Percentiles rank a stretch among this genome's conserved stretches.
Evolutionary conservation across 2,329 filamentous ascomycete species (phyloP).

Genomic region (Aspergillus udagawae): DNA sequence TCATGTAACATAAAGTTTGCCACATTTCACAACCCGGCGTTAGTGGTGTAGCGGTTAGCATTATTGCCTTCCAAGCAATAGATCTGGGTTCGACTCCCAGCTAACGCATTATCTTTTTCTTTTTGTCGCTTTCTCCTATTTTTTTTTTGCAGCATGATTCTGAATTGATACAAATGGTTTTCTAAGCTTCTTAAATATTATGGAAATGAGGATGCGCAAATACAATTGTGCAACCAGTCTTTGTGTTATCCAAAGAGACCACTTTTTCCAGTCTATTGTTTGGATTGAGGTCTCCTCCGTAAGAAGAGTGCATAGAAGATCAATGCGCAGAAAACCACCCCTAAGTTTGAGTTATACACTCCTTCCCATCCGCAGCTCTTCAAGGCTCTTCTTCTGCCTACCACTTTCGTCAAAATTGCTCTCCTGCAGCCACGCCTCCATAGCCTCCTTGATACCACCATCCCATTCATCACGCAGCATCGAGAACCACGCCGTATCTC

Average conservation of each 20-base stretch:
- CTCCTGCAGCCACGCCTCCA: slow-evolving; percentile 53
- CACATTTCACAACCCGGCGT: neutral
- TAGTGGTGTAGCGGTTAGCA: neutral
- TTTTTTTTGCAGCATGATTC: neutral
- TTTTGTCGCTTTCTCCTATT: neutral
- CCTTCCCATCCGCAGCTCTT: slow-evolving; percentile 23
- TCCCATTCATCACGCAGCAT: slow-evolving; percentile 59
- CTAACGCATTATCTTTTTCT: neutral
- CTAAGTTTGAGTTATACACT: neutral
- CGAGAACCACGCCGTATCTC: slow-evolving; percentile 60
- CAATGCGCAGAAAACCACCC: no score
- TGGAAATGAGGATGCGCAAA: no score
- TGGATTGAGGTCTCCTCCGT: no score
- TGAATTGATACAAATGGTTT: no score
- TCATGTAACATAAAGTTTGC: neutral
- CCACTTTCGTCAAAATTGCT: slow-evolving; percentile 56
- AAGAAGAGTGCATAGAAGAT: no score
- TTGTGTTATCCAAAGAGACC: no score
- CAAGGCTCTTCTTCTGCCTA: slow-evolving; percentile 47
- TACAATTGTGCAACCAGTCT: no score
- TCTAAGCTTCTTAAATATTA: no score
- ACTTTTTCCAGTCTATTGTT: no score
- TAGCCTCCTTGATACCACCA: slow-evolving; percentile 49
- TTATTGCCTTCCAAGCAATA: neutral
- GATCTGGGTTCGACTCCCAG: neutral